Base-by-base conservation (phyloP, 2,329 filamentous ascomycete species). In the Talaromyces sp. region DNA sequence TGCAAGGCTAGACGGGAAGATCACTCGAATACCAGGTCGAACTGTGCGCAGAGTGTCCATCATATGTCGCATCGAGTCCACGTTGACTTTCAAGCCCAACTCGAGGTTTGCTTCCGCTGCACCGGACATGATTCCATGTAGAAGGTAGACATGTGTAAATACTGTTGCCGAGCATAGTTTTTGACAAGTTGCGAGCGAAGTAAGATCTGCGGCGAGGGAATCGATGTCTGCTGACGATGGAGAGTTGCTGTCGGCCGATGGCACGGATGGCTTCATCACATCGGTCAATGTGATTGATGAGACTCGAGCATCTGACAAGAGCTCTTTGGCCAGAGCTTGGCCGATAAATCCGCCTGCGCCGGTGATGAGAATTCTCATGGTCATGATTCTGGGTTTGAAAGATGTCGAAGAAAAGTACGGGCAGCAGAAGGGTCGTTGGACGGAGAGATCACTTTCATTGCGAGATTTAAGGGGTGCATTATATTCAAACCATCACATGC, bases 301-400 rank as follows among this genome's bases (percentile, higher is more conserved):
- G 46, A 60, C 46, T 42, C 25, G 8, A 4, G 46, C n/a, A 21
- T 60, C 46, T 14, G 28, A 40, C 5, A 54, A 12, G 8, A 60
- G 46, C 46, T 60, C 58, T 42, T 42, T 60, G 11, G 33, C n/a
- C 1, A 60, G 35, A 5, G 46, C 46, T 54, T 60, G 58, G 35
- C 58, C 58, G 46, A 60, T 60, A n/a, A 60, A 60, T 14, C 58
- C 46, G 23, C 58, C 58, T 14, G 58, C 58, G n/a, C 58, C 58
- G 16, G 58, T 60, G 23, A 54, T 54, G 9, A 60, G 58, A 28
- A 54, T 60, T 31, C 42, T 33, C 58, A 60, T 60, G 35, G 46
- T 23, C 37, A 55, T 60, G 14, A 14, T 28, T 52, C 23, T 56
- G 3, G 21, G 14, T 6, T 18, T 37, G 35, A 14, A 11, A 14